Conservation (phyloP, 2,329 filamentous ascomycete species). For the Rutstroemia sp. region DNA sequence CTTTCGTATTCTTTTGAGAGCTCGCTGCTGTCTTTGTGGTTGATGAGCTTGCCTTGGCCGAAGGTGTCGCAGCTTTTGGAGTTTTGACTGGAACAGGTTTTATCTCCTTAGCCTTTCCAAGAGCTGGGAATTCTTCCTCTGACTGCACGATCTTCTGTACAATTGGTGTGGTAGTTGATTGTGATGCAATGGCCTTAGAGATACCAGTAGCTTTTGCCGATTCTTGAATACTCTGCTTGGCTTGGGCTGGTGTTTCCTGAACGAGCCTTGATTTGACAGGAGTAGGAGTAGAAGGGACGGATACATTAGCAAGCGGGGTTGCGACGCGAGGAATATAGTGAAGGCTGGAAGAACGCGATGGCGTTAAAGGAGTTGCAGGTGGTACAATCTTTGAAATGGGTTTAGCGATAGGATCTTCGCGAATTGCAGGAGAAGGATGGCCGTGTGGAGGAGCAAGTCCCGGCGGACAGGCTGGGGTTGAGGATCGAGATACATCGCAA, state of each 20-base stretch:
- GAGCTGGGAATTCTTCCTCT: conserved; percentile 52
- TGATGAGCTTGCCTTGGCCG: conserved; percentile 6
- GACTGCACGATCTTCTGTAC: not conserved
- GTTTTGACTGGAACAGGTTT: conserved; percentile 14
- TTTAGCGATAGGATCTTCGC: conserved; percentile 22
- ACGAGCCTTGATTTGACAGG: not conserved
- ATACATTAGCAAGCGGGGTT: conserved; percentile 25
- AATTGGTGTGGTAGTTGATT: conserved; percentile 17
- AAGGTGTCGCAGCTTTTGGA: conserved; percentile 10
- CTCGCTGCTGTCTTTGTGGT: conserved; percentile 2
- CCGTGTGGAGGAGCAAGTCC: conserved; percentile 34
- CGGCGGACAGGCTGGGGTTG: conserved; percentile 38
- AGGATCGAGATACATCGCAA: conserved; percentile 23
- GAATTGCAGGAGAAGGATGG: conserved; percentile 30
- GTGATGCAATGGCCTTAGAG: conserved; percentile 37
- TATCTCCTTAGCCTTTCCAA: conserved; percentile 31
- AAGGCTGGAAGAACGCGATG: conserved; percentile 17
- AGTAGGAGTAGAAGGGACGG: conserved; percentile 20
- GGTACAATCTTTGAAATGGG: conserved; percentile 21
- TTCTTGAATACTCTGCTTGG: conserved; percentile 39
- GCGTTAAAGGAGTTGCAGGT: conserved; percentile 26
- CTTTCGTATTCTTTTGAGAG: conserved; percentile 11
- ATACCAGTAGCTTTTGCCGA: conserved; percentile 39
- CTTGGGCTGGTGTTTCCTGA: conserved; percentile 11
- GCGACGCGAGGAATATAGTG: conserved; percentile 20